Base-by-base conservation (phyloP, 805 yeast genomes). In the Teunomyces funiuensis region DNA sequence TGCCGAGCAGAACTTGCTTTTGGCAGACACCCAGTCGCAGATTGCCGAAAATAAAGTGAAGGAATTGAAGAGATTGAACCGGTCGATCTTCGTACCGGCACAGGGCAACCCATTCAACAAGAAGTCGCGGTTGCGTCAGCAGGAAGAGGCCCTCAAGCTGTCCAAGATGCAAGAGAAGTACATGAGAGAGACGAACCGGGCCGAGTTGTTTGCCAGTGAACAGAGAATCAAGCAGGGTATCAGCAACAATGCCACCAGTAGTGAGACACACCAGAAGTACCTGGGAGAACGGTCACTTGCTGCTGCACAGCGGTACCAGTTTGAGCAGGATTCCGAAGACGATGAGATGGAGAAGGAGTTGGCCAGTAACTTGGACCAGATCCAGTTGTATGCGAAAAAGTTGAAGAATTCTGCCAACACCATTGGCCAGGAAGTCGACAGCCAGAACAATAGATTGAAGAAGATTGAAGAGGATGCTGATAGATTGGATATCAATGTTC, bases 271-370 rank as follows among this genome's bases (percentile, higher is more conserved):
- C 36, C 70, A 69, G 41, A 77, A 79, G 55, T 77, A 77, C 47
- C 74, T 70, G 41, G 77, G 78, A 38, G 79, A 80, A 41, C 61
- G 69, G 48, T 63, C 74, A 47, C 73, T 80, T 36, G 69, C 71
- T 13, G 82, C 80, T 28, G 85, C 95, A 2, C 69, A 78, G 43
- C 69, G 80, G 49, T 89, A 84, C 63, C 87, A 86, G 54, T 86
- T 88, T 53, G 97, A 88, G 57, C 85, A 85, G 37, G 97, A 91
- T 63, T 81, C 82, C 37, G 97, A 91, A 60, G 98, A 93, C 62
- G 96, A 89, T 54, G 93, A 83, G 51, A 79, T 88, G 79, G 98
- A 91, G 58, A 78, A 83, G 47, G 96, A 90, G 62, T 79, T 89
- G 51, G 90, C 89, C 40, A 67, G 77, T 48, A 93, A 93, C 55